Conservation (phyloP, 805 yeast species). For the Candida coquimbonensis region DNA sequence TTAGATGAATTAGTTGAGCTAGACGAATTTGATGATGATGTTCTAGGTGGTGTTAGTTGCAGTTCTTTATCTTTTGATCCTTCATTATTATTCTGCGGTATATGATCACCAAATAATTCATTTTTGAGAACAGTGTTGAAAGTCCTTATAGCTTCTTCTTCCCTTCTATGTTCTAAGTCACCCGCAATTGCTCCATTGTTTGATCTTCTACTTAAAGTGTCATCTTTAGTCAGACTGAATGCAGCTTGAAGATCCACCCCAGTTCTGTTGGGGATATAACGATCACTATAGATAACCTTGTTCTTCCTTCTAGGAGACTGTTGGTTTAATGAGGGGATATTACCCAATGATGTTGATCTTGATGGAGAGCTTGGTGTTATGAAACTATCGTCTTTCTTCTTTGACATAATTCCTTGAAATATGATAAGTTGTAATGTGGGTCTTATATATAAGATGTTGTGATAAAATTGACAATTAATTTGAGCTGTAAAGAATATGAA, state of each 20-base stretch:
- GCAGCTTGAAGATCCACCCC: slow-evolving; percentile 89
- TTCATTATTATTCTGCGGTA: slow-evolving; percentile 39
- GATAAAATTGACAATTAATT: neutral
- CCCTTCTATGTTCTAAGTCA: slow-evolving; percentile 61
- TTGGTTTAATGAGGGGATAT: slow-evolving; percentile 7
- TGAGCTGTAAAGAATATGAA: neutral
- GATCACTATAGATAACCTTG: slow-evolving; percentile 61
- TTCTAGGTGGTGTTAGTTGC: slow-evolving; percentile 28
- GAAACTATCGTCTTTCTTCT: slow-evolving; percentile 15
- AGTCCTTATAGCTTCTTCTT: slow-evolving; percentile 79
- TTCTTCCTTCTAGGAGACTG: slow-evolving; percentile 30
- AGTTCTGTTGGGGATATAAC: slow-evolving; percentile 82
- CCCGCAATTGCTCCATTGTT: slow-evolving; percentile 18
- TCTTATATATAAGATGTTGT: too few relatives aligned
- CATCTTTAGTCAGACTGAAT: slow-evolving; percentile 18
- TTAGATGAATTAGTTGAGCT: slow-evolving; percentile 5
- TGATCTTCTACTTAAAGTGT: slow-evolving; percentile 13
- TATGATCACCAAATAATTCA: slow-evolving; percentile 85
- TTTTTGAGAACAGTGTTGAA: slow-evolving; percentile 82
- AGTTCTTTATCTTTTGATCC: slow-evolving; percentile 22
- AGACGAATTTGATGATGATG: slow-evolving; percentile 18
- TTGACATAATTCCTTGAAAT: slow-evolving; percentile 9
- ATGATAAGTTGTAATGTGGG: too few relatives aligned
- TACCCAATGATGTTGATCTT: slow-evolving; percentile 23
- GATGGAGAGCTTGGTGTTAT: slow-evolving; percentile 25